Evolutionary conservation across 441 rosid genomes (phyloP).

Genomic region (Adansonia rubrostipa): DNA sequence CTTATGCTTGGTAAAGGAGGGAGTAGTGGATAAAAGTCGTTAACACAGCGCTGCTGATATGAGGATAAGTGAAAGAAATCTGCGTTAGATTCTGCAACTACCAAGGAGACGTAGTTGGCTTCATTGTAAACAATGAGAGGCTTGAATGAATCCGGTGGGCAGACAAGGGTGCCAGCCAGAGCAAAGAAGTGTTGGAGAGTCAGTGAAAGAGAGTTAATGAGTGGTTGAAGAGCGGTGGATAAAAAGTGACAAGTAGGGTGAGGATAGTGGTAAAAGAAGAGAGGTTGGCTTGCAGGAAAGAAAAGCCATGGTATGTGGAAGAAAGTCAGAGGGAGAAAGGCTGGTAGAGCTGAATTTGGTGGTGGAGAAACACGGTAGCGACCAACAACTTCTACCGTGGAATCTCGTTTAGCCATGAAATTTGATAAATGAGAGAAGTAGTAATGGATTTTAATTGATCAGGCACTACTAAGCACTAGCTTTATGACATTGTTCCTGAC

Average conservation of each 20-base stretch:
- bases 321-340: conserved; percentile 50
- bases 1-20: conserved; percentile 29
- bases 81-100: conserved; percentile 32
- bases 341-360: neutral
- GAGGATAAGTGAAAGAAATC: conserved; percentile 32
- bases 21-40: conserved; percentile 24
- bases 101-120: conserved; percentile 26
- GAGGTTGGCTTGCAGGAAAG: conserved; percentile 38
- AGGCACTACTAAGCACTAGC: too few relatives aligned
- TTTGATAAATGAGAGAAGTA: neutral
- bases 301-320: conserved; percentile 59
- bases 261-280: conserved; percentile 48
- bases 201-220: conserved; percentile 55
- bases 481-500: too few relatives aligned
- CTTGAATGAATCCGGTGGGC: conserved; percentile 16
- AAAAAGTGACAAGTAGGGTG: conserved; percentile 38
- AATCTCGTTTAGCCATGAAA: neutral
- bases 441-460: neutral
- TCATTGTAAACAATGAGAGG: conserved; percentile 31
- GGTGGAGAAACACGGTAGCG: neutral
- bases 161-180: conserved; percentile 36
- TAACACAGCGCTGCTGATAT: conserved; percentile 1
- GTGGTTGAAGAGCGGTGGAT: conserved; percentile 36
- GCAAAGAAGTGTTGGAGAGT: conserved; percentile 59
- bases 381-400: neutral